Conservation (phyloP, 768 basidiomycete genomes). For the Suillus plorans region DNA sequence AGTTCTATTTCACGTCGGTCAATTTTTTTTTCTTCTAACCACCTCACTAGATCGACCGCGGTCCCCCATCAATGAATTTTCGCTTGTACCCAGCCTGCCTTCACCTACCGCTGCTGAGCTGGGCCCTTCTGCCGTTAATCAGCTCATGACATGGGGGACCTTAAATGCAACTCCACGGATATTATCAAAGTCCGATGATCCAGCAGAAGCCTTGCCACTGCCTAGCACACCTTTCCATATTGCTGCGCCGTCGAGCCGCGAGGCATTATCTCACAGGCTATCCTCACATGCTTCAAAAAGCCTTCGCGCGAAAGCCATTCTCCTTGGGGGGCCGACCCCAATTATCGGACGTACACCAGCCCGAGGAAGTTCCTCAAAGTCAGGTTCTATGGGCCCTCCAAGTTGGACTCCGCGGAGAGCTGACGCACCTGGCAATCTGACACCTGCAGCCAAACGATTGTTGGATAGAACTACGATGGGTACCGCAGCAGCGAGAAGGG, state of each 20-base stretch:
- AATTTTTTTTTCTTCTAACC: conserved; percentile 12
- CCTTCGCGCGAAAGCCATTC: conserved; percentile 72
- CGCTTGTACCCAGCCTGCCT: conserved; percentile 82
- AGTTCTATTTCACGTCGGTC: conserved; percentile 25
- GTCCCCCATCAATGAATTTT: conserved; percentile 60
- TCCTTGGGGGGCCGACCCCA: conserved; percentile 45
- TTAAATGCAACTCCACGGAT: conserved; percentile 90
- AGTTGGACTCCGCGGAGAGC: conserved; percentile 75
- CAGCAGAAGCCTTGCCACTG: conserved; percentile 39
- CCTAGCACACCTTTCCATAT: conserved; percentile 76
- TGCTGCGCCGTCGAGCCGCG: conserved; percentile 73
- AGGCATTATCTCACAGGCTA: conserved; percentile 77
- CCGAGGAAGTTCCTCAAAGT: conserved; percentile 33
- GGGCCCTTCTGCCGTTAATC: conserved; percentile 79
- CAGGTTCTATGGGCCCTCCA: conserved; percentile 77
- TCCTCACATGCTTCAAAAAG: conserved; percentile 81
- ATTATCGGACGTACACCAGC: conserved; percentile 28
- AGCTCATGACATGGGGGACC: conserved; percentile 98
- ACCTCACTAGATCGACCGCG: conserved; percentile 55
- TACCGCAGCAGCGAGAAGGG: conserved; percentile 58
- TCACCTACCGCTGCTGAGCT: conserved; percentile 84
- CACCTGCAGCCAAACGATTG: conserved; percentile 81
- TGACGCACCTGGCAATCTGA: conserved; percentile 71
- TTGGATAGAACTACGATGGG: conserved; percentile 72
- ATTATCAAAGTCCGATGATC: conserved; percentile 62